These are phyloP conservation scores for Yarrowia porcina DNA, from an alignment of 805 yeast species.

Conservation along the genomic window DNA sequence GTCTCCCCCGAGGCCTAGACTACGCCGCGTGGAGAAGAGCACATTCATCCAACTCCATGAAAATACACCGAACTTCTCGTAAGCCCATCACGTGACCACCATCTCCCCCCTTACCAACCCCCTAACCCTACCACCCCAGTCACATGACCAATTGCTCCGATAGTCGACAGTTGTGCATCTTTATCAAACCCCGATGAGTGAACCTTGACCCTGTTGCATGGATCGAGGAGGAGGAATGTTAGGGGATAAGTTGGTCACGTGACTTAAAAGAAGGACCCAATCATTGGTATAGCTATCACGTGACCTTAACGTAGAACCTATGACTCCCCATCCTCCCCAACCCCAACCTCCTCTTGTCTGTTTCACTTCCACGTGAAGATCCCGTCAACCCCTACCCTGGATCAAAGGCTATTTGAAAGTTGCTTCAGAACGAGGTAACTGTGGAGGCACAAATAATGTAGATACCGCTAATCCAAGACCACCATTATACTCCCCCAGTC, in stretches of 20 bases:
- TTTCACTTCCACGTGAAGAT: constrained; percentile 6
- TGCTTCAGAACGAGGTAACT: background rate
- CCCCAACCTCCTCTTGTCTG: no score
- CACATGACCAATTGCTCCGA: background rate
- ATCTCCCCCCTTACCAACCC: no score
- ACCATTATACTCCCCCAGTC: background rate
- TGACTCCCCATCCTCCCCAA: no score
- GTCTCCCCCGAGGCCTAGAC: no score
- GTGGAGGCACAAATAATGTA: no score
- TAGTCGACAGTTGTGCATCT: background rate
- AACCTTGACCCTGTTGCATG: background rate
- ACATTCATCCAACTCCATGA: no score
- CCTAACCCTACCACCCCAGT: background rate
- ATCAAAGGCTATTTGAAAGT: background rate
- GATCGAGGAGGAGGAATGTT: background rate
- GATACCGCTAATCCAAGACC: background rate
- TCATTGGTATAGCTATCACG: no score
- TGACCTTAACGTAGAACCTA: background rate
- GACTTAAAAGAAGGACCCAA: background rate
- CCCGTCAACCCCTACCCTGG: background rate
- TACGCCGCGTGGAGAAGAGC: no score
- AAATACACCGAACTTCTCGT: no score
- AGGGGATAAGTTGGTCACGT: background rate
- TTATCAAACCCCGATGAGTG: constrained; percentile 3
- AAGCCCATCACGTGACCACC: no score